phyloP scores from a whole-genome alignment of 2,329 filamentous ascomycete species.

The Fusarium sp. region DNA sequence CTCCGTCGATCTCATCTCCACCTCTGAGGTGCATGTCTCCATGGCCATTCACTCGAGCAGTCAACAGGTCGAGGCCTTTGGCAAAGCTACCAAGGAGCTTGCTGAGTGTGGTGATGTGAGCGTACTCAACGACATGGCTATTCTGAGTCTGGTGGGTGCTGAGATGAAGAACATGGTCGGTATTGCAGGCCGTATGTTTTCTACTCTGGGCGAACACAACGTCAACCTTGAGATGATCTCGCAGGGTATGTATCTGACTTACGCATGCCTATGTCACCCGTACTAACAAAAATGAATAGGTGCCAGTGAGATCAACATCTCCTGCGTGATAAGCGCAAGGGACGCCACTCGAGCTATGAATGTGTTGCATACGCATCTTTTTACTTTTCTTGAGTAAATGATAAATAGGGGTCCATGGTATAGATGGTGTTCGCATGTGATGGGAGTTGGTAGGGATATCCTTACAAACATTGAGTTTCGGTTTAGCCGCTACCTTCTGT shows the following conservation, averaged over 20 bases:
- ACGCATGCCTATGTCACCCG: rapidly evolving
- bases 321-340: constrained; percentile 92
- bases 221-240: constrained; percentile 99
- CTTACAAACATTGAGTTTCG: constrained; percentile 4
- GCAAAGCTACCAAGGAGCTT: constrained; percentile 78
- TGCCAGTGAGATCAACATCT: constrained; percentile 99
- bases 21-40: constrained; percentile 95
- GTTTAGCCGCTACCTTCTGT: neutral
- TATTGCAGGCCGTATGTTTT: constrained; percentile 94
- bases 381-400: constrained; percentile 86
- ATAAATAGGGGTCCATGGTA: neutral
- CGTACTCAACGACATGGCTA: constrained; percentile 91
- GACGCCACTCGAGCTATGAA: constrained; percentile 95
- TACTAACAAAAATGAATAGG: constrained; percentile 64
- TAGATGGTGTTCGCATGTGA: constrained; percentile 19
- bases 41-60: constrained; percentile 93
- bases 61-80: constrained; percentile 71
- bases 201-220: constrained; percentile 89
- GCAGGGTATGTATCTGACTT: constrained; percentile 74
- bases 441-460: constrained; percentile 23
- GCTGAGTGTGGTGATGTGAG: constrained; percentile 89
- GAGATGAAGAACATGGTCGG: constrained; percentile 99
- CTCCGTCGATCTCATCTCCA: constrained; percentile 96
- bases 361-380: constrained; percentile 95
- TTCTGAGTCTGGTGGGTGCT: constrained; percentile 91